Base-by-base conservation (phyloP, 768 basidiomycete species). In the Rhodocollybia butyracea region DNA sequence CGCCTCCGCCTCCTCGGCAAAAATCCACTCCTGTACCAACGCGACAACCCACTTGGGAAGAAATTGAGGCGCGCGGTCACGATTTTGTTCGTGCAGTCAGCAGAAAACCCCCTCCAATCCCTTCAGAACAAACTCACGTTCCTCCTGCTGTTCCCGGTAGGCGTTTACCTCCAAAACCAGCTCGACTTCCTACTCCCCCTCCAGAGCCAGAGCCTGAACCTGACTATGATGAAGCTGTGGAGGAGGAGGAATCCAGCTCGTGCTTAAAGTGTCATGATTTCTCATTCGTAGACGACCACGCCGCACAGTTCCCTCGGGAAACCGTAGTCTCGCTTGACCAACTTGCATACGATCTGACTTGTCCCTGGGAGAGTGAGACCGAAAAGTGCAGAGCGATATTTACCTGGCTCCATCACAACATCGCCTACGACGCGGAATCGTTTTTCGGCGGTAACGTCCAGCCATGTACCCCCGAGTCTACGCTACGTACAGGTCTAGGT, bases 381-480 rank as follows among this genome's bases (percentile, higher is more conserved):
- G 77, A 79, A 55, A 78, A 77, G 60, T 77, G 73, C 22, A 64
- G 79, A 54, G 74, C 73, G 10, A 71, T 79, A 41, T 79, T 76
- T 63, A 70, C 69, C 21, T 80, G 78, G 78, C 66, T 78, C 21
- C 74, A 78, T 58, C 65, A 71, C 57, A 80, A 79, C 59, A 75
- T 80, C 59, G 64, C 68, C 13, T 58, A 79, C 60, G 77, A 79
- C 58, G 59, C 70, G 26, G 67, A 68, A 22, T 57, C 73, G 13
- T 79, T 80, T 63, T 72, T 79, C 55, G 71, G 75, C 6, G 75
- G 75, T 27, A 74, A 75, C 54, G 41, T 79, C 45, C 61, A 65
- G 51, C 51, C 61, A 36, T 61, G 70, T 1, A 74, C 76, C 2
- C 66, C 76, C 17, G 70, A 73, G 42, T 67, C 70, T 6, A 76